Conservation (phyloP, 768 basidiomycete species). For the Pholiota molesta region DNA sequence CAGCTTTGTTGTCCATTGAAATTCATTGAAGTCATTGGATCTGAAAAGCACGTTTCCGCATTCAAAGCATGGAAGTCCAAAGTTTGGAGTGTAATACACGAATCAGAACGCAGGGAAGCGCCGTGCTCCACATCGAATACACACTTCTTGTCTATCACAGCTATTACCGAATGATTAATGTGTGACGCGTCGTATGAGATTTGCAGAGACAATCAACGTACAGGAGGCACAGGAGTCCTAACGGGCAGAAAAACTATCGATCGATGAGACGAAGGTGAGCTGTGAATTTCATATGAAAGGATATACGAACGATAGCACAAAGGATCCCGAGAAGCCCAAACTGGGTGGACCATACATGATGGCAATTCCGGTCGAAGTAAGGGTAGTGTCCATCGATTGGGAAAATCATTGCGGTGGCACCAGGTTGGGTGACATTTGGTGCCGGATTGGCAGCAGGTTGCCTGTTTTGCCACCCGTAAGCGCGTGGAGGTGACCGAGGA, state of each 20-base stretch:
- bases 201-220: not conserved
- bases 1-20: too few relatives aligned
- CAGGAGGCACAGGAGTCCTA: not conserved
- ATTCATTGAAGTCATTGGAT: too few relatives aligned
- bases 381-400: not conserved
- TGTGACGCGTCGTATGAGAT: not conserved
- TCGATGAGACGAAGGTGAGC: not conserved
- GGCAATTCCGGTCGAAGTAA: not conserved
- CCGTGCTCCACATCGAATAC: not conserved
- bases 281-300: not conserved
- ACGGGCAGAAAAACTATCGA: not conserved
- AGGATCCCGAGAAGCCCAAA: constrained; percentile 19
- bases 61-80: too few relatives aligned
- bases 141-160: not conserved
- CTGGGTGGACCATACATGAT: constrained; percentile 15
- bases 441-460: not conserved
- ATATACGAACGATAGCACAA: constrained; percentile 18
- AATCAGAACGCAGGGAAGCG: not conserved
- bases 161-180: not conserved
- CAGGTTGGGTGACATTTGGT: not conserved
- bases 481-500: not conserved
- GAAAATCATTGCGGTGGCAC: not conserved
- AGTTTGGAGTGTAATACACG: not conserved
- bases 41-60: too few relatives aligned
- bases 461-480: not conserved